These are phyloP conservation scores for Tephrocybe sp. DNA, from an alignment of 768 basidiomycete genomes.

Conservation along the genomic window DNA sequence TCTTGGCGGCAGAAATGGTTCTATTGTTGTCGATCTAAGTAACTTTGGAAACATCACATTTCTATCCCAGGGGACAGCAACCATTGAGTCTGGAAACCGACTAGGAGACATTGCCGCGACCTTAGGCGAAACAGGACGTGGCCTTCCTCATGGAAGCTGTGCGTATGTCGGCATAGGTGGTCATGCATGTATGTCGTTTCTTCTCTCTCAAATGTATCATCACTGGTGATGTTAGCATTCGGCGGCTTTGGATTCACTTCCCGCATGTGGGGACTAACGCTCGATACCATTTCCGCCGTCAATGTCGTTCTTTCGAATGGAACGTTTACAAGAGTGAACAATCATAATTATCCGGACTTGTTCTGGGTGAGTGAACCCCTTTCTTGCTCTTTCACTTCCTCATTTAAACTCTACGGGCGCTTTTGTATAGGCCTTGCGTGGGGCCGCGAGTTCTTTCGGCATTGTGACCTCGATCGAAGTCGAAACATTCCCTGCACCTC, in stretches of 20 bases:
- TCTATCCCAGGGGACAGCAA: slow-evolving; percentile 29
- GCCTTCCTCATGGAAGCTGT: slow-evolving; percentile 51
- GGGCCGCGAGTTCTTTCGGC: slow-evolving; percentile 16
- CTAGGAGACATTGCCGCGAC: slow-evolving; percentile 43
- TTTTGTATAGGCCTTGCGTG: slow-evolving; percentile 6
- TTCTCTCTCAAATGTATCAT: not conserved
- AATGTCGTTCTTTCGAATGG: slow-evolving; percentile 46
- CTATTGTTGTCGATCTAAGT: slow-evolving; percentile 43
- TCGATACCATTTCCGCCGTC: slow-evolving; percentile 41
- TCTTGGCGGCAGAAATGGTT: slow-evolving; percentile 40
- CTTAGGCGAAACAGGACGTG: slow-evolving; percentile 36
- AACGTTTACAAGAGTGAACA: slow-evolving; percentile 34
- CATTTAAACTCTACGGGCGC: not conserved
- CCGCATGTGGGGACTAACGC: slow-evolving; percentile 46
- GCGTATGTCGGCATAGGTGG: slow-evolving; percentile 51
- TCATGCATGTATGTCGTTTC: slow-evolving; percentile 31
- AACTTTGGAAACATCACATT: slow-evolving; percentile 38
- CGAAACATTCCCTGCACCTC: slow-evolving; percentile 16
- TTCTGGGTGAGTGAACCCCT: slow-evolving; percentile 25
- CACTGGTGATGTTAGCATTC: slow-evolving; percentile 21
- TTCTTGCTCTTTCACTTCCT: too few species aligned
- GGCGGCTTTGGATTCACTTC: slow-evolving; percentile 50
- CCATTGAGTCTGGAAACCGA: slow-evolving; percentile 41
- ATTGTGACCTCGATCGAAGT: slow-evolving; percentile 16
- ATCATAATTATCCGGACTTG: slow-evolving; percentile 37